Base-by-base conservation (phyloP, 306 rosid genomes). In the Aeschynomene evenia region DNA sequence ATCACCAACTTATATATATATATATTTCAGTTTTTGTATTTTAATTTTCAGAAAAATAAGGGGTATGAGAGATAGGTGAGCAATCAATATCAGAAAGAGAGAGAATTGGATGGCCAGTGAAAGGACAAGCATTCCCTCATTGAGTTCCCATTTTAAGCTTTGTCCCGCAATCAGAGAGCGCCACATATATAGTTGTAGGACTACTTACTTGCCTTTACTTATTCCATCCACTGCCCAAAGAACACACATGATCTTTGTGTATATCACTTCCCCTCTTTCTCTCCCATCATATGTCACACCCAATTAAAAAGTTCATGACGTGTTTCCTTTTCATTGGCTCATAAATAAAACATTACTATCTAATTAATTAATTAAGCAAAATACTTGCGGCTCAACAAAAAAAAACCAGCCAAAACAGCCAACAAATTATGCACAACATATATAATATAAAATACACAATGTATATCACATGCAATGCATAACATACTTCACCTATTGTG, bases 11-110 rank as follows among this genome's bases (percentile, higher is more conserved):
- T n/a, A n/a, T n/a, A n/a, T n/a, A n/a, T n/a, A n/a, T n/a, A n/a
- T n/a, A n/a, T n/a, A n/a, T n/a, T n/a, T n/a, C n/a, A n/a, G n/a
- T n/a, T n/a, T n/a, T n/a, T n/a, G n/a, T n/a, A n/a, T n/a, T n/a
- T n/a, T n/a, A n/a, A n/a, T n/a, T n/a, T n/a, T n/a, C n/a, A n/a
- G n/a, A n/a, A n/a, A n/a, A n/a, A n/a, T n/a, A n/a, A n/a, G n/a
- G n/a, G n/a, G n/a, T n/a, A n/a, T n/a, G n/a, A n/a, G n/a, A 63
- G 82, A 74, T 77, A 39, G 91, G 84, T 85, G 85, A 80, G 84
- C 79, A 63, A 84, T 91, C 84, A 79, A 81, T 79, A 3, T 79
- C 80, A 60, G 43, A 42, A 77, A 74, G 73, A 81, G 75, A 75
- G 83, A 54, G 55, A 58, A 46, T 63, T 68, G 29, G 63, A 62